A percentile compares a stretch with the other conserved stretches of the same genome.
Conservation (phyloP, 1,284 basidiomycete genomes). For the Austroboletus novae-zelandiae region DNA sequence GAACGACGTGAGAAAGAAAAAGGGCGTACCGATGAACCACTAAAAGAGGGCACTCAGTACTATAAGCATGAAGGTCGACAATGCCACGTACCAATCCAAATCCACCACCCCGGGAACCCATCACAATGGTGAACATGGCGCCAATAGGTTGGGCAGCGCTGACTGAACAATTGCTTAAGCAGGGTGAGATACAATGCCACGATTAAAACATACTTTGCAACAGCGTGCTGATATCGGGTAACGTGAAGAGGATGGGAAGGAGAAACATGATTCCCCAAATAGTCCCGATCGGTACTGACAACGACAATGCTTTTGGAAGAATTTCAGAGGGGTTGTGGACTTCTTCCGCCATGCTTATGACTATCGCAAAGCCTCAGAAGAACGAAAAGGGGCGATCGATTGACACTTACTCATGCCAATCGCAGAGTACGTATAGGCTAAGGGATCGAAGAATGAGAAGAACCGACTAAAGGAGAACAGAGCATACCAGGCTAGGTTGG, state of each 20-base stretch:
- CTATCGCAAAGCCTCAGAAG: slow-evolving; percentile 28
- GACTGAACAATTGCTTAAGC: slow-evolving; percentile 36
- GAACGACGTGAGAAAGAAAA: not conserved
- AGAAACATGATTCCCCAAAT: slow-evolving; percentile 59
- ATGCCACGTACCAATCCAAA: slow-evolving; percentile 50
- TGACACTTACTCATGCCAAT: slow-evolving; percentile 50
- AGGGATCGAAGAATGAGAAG: slow-evolving; percentile 1
- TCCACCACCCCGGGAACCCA: slow-evolving; percentile 60
- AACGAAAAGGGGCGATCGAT: not conserved
- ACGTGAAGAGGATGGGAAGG: slow-evolving; percentile 66
- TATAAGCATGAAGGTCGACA: not conserved
- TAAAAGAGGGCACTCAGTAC: slow-evolving; percentile 13
- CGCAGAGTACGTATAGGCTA: slow-evolving; percentile 50
- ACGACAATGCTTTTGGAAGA: slow-evolving; percentile 58
- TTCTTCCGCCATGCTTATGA: slow-evolving; percentile 64
- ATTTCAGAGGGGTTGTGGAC: slow-evolving; percentile 55
- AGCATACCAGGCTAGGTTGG: slow-evolving; percentile 36
- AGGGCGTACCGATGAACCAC: slow-evolving; percentile 46
- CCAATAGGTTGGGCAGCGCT: slow-evolving; percentile 64
- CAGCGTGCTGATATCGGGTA: slow-evolving; percentile 55
- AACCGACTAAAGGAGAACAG: not conserved
- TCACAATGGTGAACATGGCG: slow-evolving; percentile 62
- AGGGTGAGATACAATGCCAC: not conserved
- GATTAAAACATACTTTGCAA: slow-evolving; percentile 41
- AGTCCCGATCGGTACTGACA: slow-evolving; percentile 63